Base-by-base conservation (phyloP, 306 rosid species). In the Abrus pulchellus region DNA sequence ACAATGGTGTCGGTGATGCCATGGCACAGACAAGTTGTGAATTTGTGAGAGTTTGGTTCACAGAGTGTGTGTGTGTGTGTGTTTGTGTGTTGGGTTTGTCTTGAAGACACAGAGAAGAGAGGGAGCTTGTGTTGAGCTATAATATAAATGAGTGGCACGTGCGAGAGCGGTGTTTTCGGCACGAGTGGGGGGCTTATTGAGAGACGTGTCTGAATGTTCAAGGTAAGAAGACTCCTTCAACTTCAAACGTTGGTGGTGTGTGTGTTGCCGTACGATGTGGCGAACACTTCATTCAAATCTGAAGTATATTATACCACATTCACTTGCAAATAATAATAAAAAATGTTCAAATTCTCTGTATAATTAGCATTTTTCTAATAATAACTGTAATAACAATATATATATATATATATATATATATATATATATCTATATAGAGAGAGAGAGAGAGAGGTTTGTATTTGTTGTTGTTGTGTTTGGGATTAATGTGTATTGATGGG, bases 1-100 rank as follows among this genome's bases (percentile, higher is more conserved):
- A 83, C 69, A 71, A 55, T 10, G 92, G 86, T 33, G 80, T 66
- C 11, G 86, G 41, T 6, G 67, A 9, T 4, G 87, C 80, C 87
- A 83, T 83, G 20, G 33, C 3, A 20, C 20, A 20, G 20, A 20
- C 20, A 20, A 20, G 20, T 20, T 20, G 43, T 56, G 36, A 56
- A 33, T 28, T 56, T 56, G 63, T 32, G 7, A 9, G 12, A 41
- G 61, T 68, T 78, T 50, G 20, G 20, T 20, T 20, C 54, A 53
- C 32, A 38, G 1, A 43, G 12, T 33, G 20, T 3, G 28, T 0
- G 44, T 13, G 57, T 43, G 33, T 47, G 20, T 43, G 27, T 5
- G 11, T 33, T 29, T 20, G 6, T 40, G 72, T 7, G 63, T 79
- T 79, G 20, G 20, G 20, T 20, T 20, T 20, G 20, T 20, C 20